Base-by-base conservation (phyloP, 352 stramenopile species). In the Elongisporangium undulatum region DNA sequence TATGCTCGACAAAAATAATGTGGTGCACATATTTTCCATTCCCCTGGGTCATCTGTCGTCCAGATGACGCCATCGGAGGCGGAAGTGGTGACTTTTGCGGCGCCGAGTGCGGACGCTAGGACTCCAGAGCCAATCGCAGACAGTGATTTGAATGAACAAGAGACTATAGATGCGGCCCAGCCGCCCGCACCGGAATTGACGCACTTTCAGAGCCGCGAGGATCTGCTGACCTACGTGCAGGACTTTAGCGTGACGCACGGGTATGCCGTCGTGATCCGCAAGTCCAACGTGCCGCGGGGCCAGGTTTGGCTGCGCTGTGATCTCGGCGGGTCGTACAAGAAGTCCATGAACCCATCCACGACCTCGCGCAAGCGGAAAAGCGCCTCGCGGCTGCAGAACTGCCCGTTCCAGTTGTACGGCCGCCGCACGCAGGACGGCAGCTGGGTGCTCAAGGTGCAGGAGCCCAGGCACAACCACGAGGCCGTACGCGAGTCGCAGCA, bases 241-340 rank as follows among this genome's bases (percentile, higher is more conserved):
- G 54, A 61, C 19, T 82, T 75, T 53, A 67, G 67, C 15, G 51
- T 79, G n/a, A 41, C 58, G 5, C 59, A 77, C 17, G 73, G 73
- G n/a, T 82, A 71, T 55, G 73, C 70, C 0, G 64, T 77, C 39
- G 73, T 82, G 53, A 82, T 71, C 56, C 64, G 71, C 29, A 79
- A 79, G 54, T 82, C 73, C 20, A 82, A 82, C 38, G 56, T 79
- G 53, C 70, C 73, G 12, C 68, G 73, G 16, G 73, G 73, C 0
- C 73, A 82, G 51, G 51, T 82, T 12, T 82, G 73, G 73, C 62
- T 82, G 38, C 70, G 73, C 51, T 82, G 73, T 26, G 73, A 82
- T 52, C 59, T 82, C 20, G 73, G 73, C 23, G 64, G 72, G 45
- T 55, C 62, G 20, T 63, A 65, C 55, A 54, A 58, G n/a, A 38